Evolutionary conservation across 1,139 yeast genomes (phyloP).

Genomic region (Kodamaea ohmeri): DNA sequence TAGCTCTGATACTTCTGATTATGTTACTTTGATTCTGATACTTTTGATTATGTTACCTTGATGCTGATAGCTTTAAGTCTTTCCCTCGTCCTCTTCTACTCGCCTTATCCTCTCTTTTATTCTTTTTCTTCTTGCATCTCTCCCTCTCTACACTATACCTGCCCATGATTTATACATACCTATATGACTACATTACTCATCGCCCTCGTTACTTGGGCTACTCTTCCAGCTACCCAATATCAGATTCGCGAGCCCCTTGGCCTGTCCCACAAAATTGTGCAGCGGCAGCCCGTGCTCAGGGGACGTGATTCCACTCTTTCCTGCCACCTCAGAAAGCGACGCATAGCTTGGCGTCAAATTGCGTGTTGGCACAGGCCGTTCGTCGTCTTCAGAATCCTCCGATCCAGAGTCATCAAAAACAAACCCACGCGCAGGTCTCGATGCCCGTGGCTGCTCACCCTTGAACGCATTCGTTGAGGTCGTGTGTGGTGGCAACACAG

Average conservation of each 20-base stretch:
- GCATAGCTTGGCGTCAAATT: slow-evolving; percentile 31
- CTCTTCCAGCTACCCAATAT: slow-evolving; percentile 35
- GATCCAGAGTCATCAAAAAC: slow-evolving; percentile 32
- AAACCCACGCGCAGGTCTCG: slow-evolving; percentile 20
- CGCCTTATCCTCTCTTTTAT: not conserved
- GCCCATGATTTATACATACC: slow-evolving; percentile 1
- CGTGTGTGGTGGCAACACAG: slow-evolving; percentile 47
- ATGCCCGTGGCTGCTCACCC: slow-evolving; percentile 19
- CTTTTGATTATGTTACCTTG: too few relatives aligned
- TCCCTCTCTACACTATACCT: too few relatives aligned
- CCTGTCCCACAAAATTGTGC: slow-evolving; percentile 33
- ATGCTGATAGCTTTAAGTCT: too few relatives aligned
- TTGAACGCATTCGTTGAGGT: slow-evolving; percentile 45
- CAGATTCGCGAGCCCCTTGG: slow-evolving; percentile 40
- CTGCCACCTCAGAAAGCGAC: slow-evolving; percentile 54
- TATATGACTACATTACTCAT: slow-evolving; percentile 1
- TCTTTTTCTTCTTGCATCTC: slow-evolving; percentile 2
- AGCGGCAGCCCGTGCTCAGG: slow-evolving; percentile 27
- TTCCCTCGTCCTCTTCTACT: too few relatives aligned
- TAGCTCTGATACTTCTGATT: too few relatives aligned
- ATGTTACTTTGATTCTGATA: too few relatives aligned
- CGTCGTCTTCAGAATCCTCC: slow-evolving; percentile 17
- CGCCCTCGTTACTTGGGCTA: slow-evolving; percentile 9
- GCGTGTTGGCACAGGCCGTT: slow-evolving; percentile 12
- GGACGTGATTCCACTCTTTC: slow-evolving; percentile 37